These are phyloP conservation scores for Leccinum arenicola DNA, from an alignment of 768 basidiomycete species.

Conservation along the genomic window DNA sequence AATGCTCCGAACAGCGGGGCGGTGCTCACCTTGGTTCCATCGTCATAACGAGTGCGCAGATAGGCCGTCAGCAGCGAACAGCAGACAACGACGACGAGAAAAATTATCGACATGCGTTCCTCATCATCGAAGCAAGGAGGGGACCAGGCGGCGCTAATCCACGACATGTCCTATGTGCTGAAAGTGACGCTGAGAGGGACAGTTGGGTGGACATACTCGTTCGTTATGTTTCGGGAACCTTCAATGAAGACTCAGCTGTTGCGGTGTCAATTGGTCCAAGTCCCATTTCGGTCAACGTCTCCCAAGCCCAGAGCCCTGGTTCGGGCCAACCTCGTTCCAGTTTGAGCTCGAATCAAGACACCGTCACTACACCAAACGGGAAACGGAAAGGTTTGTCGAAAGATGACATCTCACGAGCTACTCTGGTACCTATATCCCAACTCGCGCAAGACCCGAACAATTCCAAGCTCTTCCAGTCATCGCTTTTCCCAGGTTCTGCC, in stretches of 20 bases:
- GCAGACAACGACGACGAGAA: slow-evolving; percentile 74
- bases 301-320: slow-evolving; percentile 25
- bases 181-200: slow-evolving; percentile 92
- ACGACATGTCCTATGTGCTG: slow-evolving; percentile 93
- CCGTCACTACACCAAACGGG: slow-evolving; percentile 18
- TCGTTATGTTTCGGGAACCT: slow-evolving; percentile 78
- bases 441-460: slow-evolving; percentile 53
- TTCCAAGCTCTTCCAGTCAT: slow-evolving; percentile 56
- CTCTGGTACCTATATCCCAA: slow-evolving; percentile 55
- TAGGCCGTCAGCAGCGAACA: slow-evolving; percentile 86
- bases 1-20: slow-evolving; percentile 58
- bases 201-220: slow-evolving; percentile 94
- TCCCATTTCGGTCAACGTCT: slow-evolving; percentile 23
- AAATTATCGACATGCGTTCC: slow-evolving; percentile 95
- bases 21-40: slow-evolving; percentile 92
- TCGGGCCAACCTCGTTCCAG: slow-evolving; percentile 56
- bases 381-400: slow-evolving; percentile 48
- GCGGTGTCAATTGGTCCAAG: slow-evolving; percentile 37
- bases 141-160: slow-evolving; percentile 65
- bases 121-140: slow-evolving; percentile 88
- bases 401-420: slow-evolving; percentile 58
- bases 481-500: slow-evolving; percentile 29
- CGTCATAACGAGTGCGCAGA: slow-evolving; percentile 86
- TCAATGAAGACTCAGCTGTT: slow-evolving; percentile 65
- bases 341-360: slow-evolving; percentile 42